Evolutionary conservation across 2,329 filamentous ascomycete species (phyloP).

Genomic region (Colletotrichum sp.): DNA sequence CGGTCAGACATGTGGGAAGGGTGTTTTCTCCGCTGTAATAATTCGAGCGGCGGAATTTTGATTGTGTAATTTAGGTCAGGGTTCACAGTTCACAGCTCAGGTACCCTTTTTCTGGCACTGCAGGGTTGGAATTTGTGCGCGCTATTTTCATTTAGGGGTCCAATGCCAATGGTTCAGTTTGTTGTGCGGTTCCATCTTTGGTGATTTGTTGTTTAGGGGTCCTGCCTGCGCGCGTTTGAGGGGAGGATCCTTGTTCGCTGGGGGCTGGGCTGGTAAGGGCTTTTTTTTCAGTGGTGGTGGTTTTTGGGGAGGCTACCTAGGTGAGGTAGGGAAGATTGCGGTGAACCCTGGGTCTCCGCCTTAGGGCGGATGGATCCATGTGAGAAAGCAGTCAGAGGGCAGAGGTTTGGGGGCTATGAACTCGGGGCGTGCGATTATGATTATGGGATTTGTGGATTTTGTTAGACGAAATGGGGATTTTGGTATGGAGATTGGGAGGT

Average conservation of each 20-base stretch:
- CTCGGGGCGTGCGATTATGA: neutral
- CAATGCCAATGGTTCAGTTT: neutral
- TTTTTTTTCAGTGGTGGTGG: neutral
- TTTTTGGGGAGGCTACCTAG: neutral
- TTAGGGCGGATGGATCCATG: neutral
- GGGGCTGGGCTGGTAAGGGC: neutral
- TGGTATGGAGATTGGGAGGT: neutral
- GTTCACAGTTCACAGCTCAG: neutral
- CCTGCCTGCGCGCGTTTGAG: neutral
- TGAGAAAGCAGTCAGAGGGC: neutral
- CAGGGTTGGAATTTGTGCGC: neutral
- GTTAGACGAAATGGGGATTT: neutral
- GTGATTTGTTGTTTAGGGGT: neutral
- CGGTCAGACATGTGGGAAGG: neutral
- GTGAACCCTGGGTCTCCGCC: neutral
- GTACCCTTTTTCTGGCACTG: neutral
- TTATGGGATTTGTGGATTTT: neutral
- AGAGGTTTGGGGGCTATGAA: neutral
- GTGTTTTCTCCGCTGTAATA: neutral
- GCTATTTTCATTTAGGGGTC: neutral
- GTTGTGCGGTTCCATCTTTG: neutral
- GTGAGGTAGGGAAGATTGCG: neutral
- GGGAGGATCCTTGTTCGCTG: neutral
- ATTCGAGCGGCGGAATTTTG: neutral
- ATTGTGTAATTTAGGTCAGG: neutral